phyloP scores from a whole-genome alignment of 108 stramenopile genomes.

The Skeletonema tropicum region DNA sequence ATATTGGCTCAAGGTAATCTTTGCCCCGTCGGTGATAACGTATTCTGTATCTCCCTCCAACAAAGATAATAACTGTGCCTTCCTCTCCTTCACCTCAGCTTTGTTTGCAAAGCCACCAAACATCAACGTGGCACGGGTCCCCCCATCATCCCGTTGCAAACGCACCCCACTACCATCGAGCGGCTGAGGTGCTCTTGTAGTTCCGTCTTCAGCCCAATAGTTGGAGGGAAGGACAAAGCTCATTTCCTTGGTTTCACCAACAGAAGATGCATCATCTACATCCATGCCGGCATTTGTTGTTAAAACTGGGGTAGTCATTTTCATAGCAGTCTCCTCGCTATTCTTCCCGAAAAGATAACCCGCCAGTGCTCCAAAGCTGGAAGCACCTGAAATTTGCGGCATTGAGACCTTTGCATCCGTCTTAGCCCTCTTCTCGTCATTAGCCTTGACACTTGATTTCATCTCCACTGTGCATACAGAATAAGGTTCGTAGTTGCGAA shows the following conservation, averaged over 20 bases:
- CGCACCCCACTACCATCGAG: slow-evolving; percentile 71
- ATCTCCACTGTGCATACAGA: slow-evolving; percentile 77
- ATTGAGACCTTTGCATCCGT: slow-evolving; percentile 54
- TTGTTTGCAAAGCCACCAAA: slow-evolving; percentile 90
- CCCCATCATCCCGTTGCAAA: slow-evolving; percentile 50
- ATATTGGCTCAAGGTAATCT: slow-evolving; percentile 84
- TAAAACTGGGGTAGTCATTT: slow-evolving; percentile 95
- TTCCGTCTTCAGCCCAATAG: slow-evolving; percentile 67
- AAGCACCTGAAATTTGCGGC: slow-evolving; percentile 68
- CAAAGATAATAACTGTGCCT: slow-evolving; percentile 51
- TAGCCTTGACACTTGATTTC: slow-evolving; percentile 53
- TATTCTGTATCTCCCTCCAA: slow-evolving; percentile 52
- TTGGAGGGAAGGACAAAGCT: slow-evolving; percentile 88
- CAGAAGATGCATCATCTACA: background rate
- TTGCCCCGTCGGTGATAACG: slow-evolving; percentile 27
- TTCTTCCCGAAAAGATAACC: slow-evolving; percentile 97
- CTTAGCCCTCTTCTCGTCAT: slow-evolving; percentile 7
- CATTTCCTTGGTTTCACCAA: slow-evolving; percentile 64
- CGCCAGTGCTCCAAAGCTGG: slow-evolving; percentile 89
- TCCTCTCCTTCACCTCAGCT: slow-evolving; percentile 62
- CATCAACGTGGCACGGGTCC: slow-evolving; percentile 76
- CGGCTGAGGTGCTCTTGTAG: slow-evolving; percentile 73
- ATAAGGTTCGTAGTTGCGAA: slow-evolving; percentile 82
- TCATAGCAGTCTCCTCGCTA: slow-evolving; percentile 75
- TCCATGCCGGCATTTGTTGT: slow-evolving; percentile 36